Evolutionary conservation across 805 yeast genomes (phyloP).

Genomic region (Kodamaea sagamina): DNA sequence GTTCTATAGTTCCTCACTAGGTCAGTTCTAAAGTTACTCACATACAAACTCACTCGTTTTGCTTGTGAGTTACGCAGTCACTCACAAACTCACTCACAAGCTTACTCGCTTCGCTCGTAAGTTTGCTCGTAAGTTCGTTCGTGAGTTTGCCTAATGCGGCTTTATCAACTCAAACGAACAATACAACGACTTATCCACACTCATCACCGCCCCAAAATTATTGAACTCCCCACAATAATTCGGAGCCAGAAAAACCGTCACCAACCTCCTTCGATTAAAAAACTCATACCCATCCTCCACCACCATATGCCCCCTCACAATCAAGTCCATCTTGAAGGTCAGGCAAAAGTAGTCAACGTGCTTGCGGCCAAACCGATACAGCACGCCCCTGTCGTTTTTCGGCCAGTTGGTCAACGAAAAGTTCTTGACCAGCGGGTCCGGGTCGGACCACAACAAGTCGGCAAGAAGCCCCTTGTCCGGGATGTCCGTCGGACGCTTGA

Average conservation of each 20-base stretch:
- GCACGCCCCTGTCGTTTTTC: slow-evolving; percentile 81
- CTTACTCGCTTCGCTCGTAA: too few species aligned
- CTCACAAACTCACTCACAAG: too few species aligned
- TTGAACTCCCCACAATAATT: slow-evolving; percentile 82
- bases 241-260: slow-evolving; percentile 81
- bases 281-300: slow-evolving; percentile 89
- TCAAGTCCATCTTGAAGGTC: slow-evolving; percentile 69
- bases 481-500: slow-evolving; percentile 79
- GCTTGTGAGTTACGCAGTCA: too few species aligned
- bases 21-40: too few species aligned
- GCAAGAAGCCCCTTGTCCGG: slow-evolving; percentile 79
- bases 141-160: slow-evolving; percentile 46
- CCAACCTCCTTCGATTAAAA: slow-evolving; percentile 70
- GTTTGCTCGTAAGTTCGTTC: too few species aligned
- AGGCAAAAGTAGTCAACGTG: slow-evolving; percentile 71
- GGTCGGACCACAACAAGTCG: slow-evolving; percentile 83
- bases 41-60: too few species aligned
- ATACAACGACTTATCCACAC: slow-evolving; percentile 64
- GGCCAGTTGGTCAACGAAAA: slow-evolving; percentile 60
- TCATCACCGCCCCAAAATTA: slow-evolving; percentile 80
- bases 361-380: slow-evolving; percentile 72
- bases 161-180: slow-evolving; percentile 73
- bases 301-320: slow-evolving; percentile 86
- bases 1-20: too few species aligned
- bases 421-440: slow-evolving; percentile 49